Percentiles rank a stretch among this genome's conserved stretches.
Evolutionary conservation across 495 filamentous ascomycete genomes (phyloP).

Genomic region (Recurvomyces mirabilis): DNA sequence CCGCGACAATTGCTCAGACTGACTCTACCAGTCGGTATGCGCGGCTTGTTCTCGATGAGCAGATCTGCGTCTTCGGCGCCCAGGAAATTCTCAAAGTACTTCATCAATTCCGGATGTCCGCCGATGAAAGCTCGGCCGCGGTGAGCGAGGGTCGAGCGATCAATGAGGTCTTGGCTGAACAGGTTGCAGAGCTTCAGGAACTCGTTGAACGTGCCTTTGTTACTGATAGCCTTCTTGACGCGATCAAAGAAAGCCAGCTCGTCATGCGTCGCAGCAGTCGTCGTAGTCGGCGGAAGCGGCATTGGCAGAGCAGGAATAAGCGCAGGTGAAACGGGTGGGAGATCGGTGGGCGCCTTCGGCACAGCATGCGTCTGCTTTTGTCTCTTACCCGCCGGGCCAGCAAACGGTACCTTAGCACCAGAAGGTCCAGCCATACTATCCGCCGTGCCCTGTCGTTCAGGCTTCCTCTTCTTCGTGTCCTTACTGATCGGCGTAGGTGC

Average conservation of each 20-base stretch:
- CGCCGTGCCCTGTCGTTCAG: slow-evolving; percentile 21
- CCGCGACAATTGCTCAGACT: slow-evolving; percentile 88
- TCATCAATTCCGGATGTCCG: slow-evolving; percentile 72
- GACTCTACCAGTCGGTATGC: slow-evolving; percentile 60
- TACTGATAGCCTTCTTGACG: slow-evolving; percentile 89
- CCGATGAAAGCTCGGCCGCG: slow-evolving; percentile 80
- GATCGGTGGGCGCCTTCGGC: slow-evolving; percentile 37
- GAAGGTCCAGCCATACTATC: slow-evolving; percentile 20
- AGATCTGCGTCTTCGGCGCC: slow-evolving; percentile 58
- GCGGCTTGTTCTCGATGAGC: slow-evolving; percentile 64
- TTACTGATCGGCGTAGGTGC: slow-evolving; percentile 66
- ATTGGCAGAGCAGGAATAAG: slow-evolving; percentile 78
- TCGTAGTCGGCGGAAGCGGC: slow-evolving; percentile 63
- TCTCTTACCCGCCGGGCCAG: slow-evolving; percentile 48
- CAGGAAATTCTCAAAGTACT: slow-evolving; percentile 73
- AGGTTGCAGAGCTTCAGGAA: slow-evolving; percentile 94
- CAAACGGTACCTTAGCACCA: slow-evolving; percentile 40
- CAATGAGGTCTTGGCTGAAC: slow-evolving; percentile 81
- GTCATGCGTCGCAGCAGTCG: slow-evolving; percentile 51
- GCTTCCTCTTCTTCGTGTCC: slow-evolving; percentile 71
- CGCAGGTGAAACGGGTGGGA: slow-evolving; percentile 67
- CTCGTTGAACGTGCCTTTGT: slow-evolving; percentile 82
- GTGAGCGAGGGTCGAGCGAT: slow-evolving; percentile 64
- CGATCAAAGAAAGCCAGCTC: slow-evolving; percentile 91
- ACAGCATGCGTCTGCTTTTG: slow-evolving; percentile 31